phyloP scores from a whole-genome alignment of 495 filamentous ascomycete genomes.

The Aspergillus biplanus region DNA sequence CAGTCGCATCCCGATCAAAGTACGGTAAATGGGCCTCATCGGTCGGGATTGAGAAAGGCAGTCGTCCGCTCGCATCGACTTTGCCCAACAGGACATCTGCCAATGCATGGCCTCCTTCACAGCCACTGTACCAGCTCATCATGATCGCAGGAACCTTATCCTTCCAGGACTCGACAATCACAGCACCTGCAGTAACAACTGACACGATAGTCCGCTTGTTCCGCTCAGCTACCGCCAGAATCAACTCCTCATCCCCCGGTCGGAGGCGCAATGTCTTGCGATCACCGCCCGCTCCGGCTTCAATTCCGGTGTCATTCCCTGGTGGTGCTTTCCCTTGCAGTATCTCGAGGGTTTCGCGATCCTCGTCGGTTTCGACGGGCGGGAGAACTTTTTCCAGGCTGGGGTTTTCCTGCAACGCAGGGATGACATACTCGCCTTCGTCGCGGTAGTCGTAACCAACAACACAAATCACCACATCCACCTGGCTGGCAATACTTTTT shows the following conservation, averaged over 20 bases:
- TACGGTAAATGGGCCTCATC: conserved; percentile 26
- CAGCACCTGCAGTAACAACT: conserved; percentile 22
- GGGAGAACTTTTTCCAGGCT: not conserved
- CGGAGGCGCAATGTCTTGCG: conserved; percentile 21
- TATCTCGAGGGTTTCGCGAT: not conserved
- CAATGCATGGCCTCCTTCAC: conserved; percentile 16
- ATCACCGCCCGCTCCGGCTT: conserved; percentile 21
- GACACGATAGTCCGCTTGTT: conserved; percentile 30
- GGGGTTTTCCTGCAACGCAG: conserved; percentile 8
- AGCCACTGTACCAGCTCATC: conserved; percentile 29
- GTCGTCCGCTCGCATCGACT: conserved; percentile 21
- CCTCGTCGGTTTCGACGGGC: not conserved
- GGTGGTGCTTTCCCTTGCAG: conserved; percentile 5
- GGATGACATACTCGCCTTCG: conserved; percentile 28
- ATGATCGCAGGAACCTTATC: conserved; percentile 21
- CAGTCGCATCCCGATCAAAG: conserved; percentile 22
- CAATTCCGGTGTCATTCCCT: not conserved
- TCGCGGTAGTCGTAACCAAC: conserved; percentile 25
- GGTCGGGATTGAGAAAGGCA: conserved; percentile 21
- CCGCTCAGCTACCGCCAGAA: not conserved
- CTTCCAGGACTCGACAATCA: conserved; percentile 26
- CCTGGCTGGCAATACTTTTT: conserved; percentile 3
- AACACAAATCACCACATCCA: conserved; percentile 23
- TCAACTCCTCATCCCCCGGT: conserved; percentile 14
- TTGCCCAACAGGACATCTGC: conserved; percentile 19